phyloP scores from a whole-genome alignment of 1,284 basidiomycete genomes.

The Ustilago lituana region DNA sequence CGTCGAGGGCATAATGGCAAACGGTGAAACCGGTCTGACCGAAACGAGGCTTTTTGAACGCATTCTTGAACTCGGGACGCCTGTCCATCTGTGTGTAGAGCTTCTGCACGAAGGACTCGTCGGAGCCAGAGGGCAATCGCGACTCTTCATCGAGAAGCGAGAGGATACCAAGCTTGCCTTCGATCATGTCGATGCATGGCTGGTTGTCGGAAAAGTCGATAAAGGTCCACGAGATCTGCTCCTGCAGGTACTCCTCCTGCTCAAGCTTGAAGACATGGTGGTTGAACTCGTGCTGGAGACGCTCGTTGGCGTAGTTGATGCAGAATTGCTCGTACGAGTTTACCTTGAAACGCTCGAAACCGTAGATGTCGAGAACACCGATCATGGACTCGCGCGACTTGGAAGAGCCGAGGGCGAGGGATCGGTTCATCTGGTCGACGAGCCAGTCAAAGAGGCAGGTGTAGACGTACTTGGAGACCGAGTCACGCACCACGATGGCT shows the following conservation, averaged over 20 bases:
- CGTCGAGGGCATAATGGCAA: slow-evolving; percentile 96
- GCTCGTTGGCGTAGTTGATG: slow-evolving; percentile 99
- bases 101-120: slow-evolving; percentile 92
- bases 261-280: slow-evolving; percentile 75
- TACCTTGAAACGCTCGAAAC: slow-evolving; percentile 68
- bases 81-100: slow-evolving; percentile 81
- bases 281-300: slow-evolving; percentile 85
- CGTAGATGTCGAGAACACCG: slow-evolving; percentile 85
- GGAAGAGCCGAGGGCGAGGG: slow-evolving; percentile 86
- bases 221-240: slow-evolving; percentile 99
- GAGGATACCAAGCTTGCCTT: slow-evolving; percentile 94
- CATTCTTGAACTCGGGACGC: slow-evolving; percentile 84
- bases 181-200: slow-evolving; percentile 97
- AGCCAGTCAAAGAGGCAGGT: slow-evolving; percentile 99
- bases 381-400: slow-evolving; percentile 95
- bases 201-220: slow-evolving; percentile 99
- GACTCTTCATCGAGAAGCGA: slow-evolving; percentile 98
- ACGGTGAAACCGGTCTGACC: slow-evolving; percentile 97
- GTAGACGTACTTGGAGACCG: slow-evolving; percentile 98
- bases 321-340: slow-evolving; percentile 99
- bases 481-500: slow-evolving; percentile 94
- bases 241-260: slow-evolving; percentile 98
- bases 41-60: slow-evolving; percentile 98
- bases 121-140: slow-evolving; percentile 90
- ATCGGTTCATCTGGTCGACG: slow-evolving; percentile 95